Evolutionary conservation across 2,329 filamentous ascomycete genomes (phyloP), one percentile per base, ranked within the genome.

Genomic region (Pyricularia pennisetigena): DNA sequence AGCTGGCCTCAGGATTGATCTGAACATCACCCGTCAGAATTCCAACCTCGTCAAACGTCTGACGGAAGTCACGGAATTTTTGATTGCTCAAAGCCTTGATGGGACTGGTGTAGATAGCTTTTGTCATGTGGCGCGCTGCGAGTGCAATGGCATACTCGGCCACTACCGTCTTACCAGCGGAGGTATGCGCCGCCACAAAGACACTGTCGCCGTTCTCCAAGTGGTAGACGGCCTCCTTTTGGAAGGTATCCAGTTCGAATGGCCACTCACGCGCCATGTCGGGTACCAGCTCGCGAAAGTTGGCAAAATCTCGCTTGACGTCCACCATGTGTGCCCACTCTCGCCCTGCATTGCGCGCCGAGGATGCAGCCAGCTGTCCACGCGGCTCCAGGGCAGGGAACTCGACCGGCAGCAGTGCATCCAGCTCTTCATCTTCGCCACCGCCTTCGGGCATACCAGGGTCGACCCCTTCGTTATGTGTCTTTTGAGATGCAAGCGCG

Each of bases 321-420:
- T 99, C 94, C 1, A 99, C 94, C 88, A 99, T 97, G 79, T 99
- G 95, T 67, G 95, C 95, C 94, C 95, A 99, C 80, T 98, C 93
- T 73, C 87, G 90, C 7, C 91, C 91, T 57, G 88, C 88, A 74
- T 90, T 91, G 74, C 89, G 91, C 70, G 88, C 83, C 70, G 88
- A 87, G 9, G 91, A 89, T 67, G 90, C 82, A 24, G 90, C 85
- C 32, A 97, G 86, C 26, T 88, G 85, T n/a, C 89, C 89, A 75
- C 90, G 91, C 10, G 95, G 93, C 72, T 96, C 92, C 7, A 99
- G 78, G 14, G 96, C 91, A 0, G 95, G 94, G 74, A 97, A 99
- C 75, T 99, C 95, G 29, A 97, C 87, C 0, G 95, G 95, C 0
- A 99, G 79, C 6, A 99, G 83, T 63, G 91, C 88, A 75, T 99